Conservation (phyloP, 208 protist genomes). For the Trypanosoma congolense region DNA sequence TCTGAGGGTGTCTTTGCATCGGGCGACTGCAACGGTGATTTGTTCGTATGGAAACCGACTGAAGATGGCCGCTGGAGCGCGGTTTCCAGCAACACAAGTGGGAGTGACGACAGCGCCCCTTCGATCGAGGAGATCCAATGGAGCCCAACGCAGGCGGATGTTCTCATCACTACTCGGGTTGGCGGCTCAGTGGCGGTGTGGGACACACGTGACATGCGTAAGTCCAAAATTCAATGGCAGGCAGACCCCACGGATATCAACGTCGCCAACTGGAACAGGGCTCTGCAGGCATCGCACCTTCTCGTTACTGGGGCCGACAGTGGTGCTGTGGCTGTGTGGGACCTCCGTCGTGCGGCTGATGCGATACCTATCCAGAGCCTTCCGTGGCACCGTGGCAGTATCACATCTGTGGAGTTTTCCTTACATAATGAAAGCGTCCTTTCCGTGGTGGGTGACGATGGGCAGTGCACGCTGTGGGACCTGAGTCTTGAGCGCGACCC, state of each 20-base stretch:
- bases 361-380: conserved; percentile 79
- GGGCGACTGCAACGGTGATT: conserved; percentile 90
- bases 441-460: conserved; percentile 90
- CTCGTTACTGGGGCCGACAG: conserved; percentile 96
- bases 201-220: conserved; percentile 89
- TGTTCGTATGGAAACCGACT: conserved; percentile 87
- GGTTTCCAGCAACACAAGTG: conserved; percentile 54
- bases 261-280: conserved; percentile 95
- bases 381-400: conserved; percentile 90
- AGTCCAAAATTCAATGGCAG: conserved; percentile 64
- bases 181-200: conserved; percentile 86
- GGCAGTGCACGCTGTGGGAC: conserved; percentile 97
- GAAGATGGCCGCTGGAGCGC: conserved; percentile 73
- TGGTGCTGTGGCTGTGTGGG: conserved; percentile 95
- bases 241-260: conserved; percentile 94
- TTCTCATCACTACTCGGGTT: conserved; percentile 78
- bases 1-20: conserved; percentile 67
- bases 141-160: conserved; percentile 91
- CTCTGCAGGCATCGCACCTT: conserved; percentile 86
- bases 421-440: conserved; percentile 94
- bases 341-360: conserved; percentile 87
- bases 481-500: conserved; percentile 95
- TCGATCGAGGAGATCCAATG: conserved; percentile 97
- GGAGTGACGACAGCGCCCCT: conserved; percentile 12
- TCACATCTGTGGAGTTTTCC: conserved; percentile 97